Percentiles rank a stretch among this genome's conserved stretches.
Evolutionary conservation across 75 land plant species (phyloP).

Genomic region (Adiantum capillusveneris): DNA sequence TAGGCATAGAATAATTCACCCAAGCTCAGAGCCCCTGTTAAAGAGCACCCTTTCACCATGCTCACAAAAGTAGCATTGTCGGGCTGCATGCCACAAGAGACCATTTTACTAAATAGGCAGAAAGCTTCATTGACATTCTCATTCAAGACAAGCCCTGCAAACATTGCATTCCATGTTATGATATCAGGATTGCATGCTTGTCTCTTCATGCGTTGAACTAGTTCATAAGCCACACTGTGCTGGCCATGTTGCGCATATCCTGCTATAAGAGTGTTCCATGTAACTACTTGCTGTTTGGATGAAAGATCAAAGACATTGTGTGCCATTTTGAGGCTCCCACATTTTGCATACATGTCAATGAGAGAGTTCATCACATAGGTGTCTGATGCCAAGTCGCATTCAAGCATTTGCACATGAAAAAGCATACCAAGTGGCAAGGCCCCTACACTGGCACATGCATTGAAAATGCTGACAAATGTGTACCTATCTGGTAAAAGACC

Average conservation of each 20-base stretch:
- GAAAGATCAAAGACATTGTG: conserved; percentile 24
- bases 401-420: conserved; percentile 28
- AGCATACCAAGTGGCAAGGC: conserved; percentile 23
- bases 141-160: conserved; percentile 31
- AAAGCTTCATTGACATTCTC: conserved; percentile 20
- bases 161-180: conserved; percentile 47
- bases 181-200: conserved; percentile 20
- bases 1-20: conserved; percentile 37
- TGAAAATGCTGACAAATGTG: conserved; percentile 27
- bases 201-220: conserved; percentile 41
- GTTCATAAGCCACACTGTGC: conserved; percentile 15
- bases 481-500: conserved; percentile 24
- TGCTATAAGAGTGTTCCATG: conserved; percentile 56
- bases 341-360: conserved; percentile 55
- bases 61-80: conserved; percentile 33
- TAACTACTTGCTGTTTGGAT: conserved; percentile 13
- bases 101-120: conserved; percentile 29
- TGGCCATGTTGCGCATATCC: conserved; percentile 30
- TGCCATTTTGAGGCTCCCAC: conserved; percentile 39
- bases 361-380: conserved; percentile 34
- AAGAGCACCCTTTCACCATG: conserved; percentile 31
- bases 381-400: conserved; percentile 15
- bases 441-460: conserved; percentile 23
- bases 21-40: neutral
- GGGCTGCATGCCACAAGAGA: conserved; percentile 20